phyloP scores from a whole-genome alignment of 768 basidiomycete species.

The Fistulinella prunicolor region DNA sequence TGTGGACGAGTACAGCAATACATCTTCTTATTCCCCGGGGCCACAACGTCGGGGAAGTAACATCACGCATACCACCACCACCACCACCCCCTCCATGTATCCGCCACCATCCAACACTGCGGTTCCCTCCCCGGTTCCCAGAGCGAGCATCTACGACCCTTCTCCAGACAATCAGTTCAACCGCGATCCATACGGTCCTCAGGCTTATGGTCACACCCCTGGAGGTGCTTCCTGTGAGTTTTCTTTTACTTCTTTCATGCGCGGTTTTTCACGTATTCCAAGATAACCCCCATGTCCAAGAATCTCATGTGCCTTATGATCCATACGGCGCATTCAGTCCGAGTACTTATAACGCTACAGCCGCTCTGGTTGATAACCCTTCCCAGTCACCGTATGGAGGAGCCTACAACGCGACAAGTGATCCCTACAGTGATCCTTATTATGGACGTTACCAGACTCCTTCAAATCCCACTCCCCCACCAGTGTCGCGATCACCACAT shows the following conservation, averaged over 20 bases:
- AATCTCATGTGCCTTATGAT: constrained; percentile 52
- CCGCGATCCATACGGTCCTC: constrained; percentile 28
- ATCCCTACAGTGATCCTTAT: constrained; percentile 26
- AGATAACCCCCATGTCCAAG: constrained; percentile 57
- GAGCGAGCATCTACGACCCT: constrained; percentile 19
- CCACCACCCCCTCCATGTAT: constrained; percentile 38
- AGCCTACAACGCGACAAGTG: constrained; percentile 25
- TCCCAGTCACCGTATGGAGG: constrained; percentile 16
- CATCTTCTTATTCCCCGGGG: constrained; percentile 46
- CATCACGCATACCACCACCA: constrained; percentile 40
- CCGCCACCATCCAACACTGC: constrained; percentile 31
- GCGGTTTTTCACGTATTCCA: constrained; percentile 3
- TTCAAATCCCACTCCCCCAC: constrained; percentile 27
- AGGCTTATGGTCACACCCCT: constrained; percentile 51
- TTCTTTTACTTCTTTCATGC: not conserved
- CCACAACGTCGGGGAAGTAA: constrained; percentile 41
- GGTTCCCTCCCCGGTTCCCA: constrained; percentile 9
- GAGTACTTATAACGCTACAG: constrained; percentile 40
- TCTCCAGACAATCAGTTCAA: constrained; percentile 20
- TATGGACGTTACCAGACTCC: constrained; percentile 24
- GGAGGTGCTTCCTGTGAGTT: constrained; percentile 55
- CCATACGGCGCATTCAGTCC: constrained; percentile 42
- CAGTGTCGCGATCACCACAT: constrained; percentile 34
- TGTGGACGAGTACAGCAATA: constrained; percentile 70
- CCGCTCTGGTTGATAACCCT: constrained; percentile 11